These are phyloP conservation scores for Starmerella sp. DNA, from an alignment of 805 yeast genomes.

Conservation along the genomic window DNA sequence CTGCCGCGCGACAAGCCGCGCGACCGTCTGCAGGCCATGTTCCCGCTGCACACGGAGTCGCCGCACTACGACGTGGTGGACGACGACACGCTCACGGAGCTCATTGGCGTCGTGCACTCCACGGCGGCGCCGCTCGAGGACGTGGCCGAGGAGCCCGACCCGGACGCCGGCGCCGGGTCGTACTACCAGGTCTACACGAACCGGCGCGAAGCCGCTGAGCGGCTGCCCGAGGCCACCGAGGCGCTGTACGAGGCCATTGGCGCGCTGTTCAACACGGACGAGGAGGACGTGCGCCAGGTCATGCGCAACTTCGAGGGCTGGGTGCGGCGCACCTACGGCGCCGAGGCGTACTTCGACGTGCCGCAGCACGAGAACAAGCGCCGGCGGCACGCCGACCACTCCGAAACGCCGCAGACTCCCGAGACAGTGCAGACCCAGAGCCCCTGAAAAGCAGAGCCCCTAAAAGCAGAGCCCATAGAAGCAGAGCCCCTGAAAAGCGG, in stretches of 20 bases:
- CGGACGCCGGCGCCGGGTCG: not conserved
- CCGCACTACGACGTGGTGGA: not conserved
- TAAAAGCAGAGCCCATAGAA: too few species aligned
- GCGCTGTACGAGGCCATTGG: conserved; percentile 4
- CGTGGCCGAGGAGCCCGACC: not conserved
- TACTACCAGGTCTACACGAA: conserved; percentile 1
- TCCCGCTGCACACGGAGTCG: conserved; percentile 15
- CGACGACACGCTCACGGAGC: conserved; percentile 9
- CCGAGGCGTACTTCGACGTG: not conserved
- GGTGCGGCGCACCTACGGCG: not conserved
- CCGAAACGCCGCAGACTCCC: not conserved
- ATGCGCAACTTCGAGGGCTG: conserved; percentile 9
- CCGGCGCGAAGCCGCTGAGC: conserved; percentile 1
- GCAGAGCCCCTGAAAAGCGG: too few species aligned
- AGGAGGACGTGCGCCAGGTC: not conserved
- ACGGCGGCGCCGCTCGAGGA: not conserved
- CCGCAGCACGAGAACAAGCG: not conserved
- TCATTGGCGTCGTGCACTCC: conserved; percentile 6
- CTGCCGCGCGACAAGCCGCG: not conserved
- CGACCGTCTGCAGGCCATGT: conserved; percentile 18
- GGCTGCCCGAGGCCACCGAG: conserved; percentile 11
- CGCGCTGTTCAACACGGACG: conserved; percentile 1
- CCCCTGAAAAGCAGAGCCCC: too few species aligned
- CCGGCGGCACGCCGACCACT: not conserved
- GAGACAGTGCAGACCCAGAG: too few species aligned